These are phyloP conservation scores for Colletotrichum coccodes DNA, from an alignment of 2,329 filamentous ascomycete genomes.

Conservation along the genomic window DNA sequence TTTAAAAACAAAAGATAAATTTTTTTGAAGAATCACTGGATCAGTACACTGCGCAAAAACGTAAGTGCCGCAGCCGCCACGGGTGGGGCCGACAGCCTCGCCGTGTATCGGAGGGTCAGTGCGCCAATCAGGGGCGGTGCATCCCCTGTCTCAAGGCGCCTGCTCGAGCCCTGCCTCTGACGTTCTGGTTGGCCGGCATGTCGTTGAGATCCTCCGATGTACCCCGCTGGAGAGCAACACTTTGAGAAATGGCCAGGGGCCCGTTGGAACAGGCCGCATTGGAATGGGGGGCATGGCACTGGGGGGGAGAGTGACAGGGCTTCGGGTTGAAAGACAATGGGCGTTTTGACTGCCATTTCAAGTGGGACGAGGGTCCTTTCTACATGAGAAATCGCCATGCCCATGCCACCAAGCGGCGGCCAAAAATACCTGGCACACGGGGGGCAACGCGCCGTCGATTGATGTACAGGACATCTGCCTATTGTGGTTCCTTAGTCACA, in stretches of 20 bases:
- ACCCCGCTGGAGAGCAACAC: constrained; percentile 17
- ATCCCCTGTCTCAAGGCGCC: constrained; percentile 15
- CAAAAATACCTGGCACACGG: constrained; percentile 31
- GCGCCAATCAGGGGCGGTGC: constrained; percentile 21
- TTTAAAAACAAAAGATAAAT: background rate
- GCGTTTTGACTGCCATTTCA: background rate
- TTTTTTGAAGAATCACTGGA: background rate
- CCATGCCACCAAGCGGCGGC: constrained; percentile 8
- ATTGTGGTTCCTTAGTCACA: background rate
- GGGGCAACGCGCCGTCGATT: constrained; percentile 19
- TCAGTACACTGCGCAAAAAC: too few relatives aligned
- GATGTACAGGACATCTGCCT: constrained; percentile 15
- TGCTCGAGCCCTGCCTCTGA: background rate
- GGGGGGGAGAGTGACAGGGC: constrained; percentile 4
- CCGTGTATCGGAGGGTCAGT: constrained; percentile 21
- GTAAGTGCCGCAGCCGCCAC: constrained; percentile 8
- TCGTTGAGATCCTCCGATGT: constrained; percentile 13
- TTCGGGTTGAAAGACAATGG: background rate
- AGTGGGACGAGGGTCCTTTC: constrained; percentile 22
- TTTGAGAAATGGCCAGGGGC: background rate
- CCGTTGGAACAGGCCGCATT: constrained; percentile 1
- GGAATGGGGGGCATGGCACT: constrained; percentile 9
- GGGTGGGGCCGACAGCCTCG: constrained; percentile 19
- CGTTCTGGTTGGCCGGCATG: constrained; percentile 14
- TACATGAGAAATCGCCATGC: constrained; percentile 3